Base-by-base conservation (phyloP, 2,329 filamentous ascomycete species). In the Teratosphaeria nubilosa region DNA sequence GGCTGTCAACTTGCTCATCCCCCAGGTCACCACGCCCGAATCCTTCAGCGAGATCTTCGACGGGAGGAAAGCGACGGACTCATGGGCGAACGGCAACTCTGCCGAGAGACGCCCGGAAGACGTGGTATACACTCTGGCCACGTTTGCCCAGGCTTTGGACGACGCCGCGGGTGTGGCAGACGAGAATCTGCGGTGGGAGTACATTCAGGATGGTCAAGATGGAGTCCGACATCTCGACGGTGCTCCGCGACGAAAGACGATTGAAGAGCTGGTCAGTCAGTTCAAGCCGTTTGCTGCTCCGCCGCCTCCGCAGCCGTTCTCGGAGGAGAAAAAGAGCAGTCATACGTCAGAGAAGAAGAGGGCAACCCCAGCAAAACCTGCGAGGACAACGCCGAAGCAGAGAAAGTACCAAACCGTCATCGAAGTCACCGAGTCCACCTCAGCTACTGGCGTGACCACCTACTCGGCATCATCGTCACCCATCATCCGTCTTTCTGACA, bases 11-110 rank as follows among this genome's bases (percentile, higher is more conserved):
- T 86, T 86, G 66, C 86, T 87, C 65, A 86, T 96, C 69, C 94
- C 88, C 58, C 85, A 83, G 66, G 78, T 81, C 22, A 82, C 91
- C 52, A 85, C 82, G 56, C 80, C 87, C 62, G 86, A 88, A 70
- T 81, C 86, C 54, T 96, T 97, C 73, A 86, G 89, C 62, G 81
- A 87, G 69, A 91, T 99, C 69, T 97, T 97, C 73, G 79, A 63
- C 60, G 14, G 71, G 13, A 10, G 32, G 77, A 58, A 80, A 68
- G 73, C 61, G 76, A 75, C 69, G 75, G 77, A 77, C 58, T 60
- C 68, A 10, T 71, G 69, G 69, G 65, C 75, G 70, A 68, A 71
- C 58, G 68, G 70, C 69, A 72, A 69, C 69, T 75, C 73, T 76
- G 70, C 80, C 82, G 66, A 71, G 54, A 56, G 68, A 24, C 60